A percentile compares a stretch with the other conserved stretches of the same genome.
These are phyloP conservation scores for Salix dunnii DNA, from an alignment of 345 rosid species.

Conservation along the genomic window DNA sequence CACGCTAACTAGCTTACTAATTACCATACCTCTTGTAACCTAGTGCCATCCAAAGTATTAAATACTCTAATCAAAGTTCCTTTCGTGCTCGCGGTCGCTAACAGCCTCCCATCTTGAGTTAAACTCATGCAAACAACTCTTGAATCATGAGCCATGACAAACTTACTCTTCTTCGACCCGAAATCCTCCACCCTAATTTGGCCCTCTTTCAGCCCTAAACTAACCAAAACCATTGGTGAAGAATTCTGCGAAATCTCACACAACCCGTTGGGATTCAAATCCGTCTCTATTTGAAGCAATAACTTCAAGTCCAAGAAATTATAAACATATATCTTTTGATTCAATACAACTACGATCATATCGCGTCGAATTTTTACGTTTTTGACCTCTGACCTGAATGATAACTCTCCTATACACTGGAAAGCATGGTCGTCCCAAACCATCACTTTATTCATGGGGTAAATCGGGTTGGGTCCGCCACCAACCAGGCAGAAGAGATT, in stretches of 20 bases:
- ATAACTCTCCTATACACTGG: constrained; percentile 38
- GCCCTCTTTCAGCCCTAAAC: constrained; percentile 44
- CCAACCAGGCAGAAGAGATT: constrained; percentile 39
- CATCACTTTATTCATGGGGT: constrained; percentile 35
- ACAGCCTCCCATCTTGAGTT: constrained; percentile 39
- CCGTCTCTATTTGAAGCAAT: constrained; percentile 42
- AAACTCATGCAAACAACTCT: constrained; percentile 33
- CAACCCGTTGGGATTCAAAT: constrained; percentile 40
- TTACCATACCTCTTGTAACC: constrained; percentile 46
- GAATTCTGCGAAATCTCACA: constrained; percentile 39
- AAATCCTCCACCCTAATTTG: constrained; percentile 46
- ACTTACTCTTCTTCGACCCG: constrained; percentile 36
- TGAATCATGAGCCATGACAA: constrained; percentile 45
- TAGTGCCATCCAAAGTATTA: constrained; percentile 37
- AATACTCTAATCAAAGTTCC: constrained; percentile 52
- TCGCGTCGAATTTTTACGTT: constrained; percentile 39
- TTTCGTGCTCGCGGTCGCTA: constrained; percentile 49
- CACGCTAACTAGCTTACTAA: neutral
- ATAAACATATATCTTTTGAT: constrained; percentile 39
- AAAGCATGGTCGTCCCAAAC: constrained; percentile 43
- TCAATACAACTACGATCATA: constrained; percentile 31
- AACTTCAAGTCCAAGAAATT: constrained; percentile 36
- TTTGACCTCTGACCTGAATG: constrained; percentile 42
- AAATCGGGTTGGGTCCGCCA: constrained; percentile 25
- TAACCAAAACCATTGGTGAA: constrained; percentile 38